Evolutionary conservation across 495 filamentous ascomycete species (phyloP).

Genomic region (Annulohypoxylon maeteangense): DNA sequence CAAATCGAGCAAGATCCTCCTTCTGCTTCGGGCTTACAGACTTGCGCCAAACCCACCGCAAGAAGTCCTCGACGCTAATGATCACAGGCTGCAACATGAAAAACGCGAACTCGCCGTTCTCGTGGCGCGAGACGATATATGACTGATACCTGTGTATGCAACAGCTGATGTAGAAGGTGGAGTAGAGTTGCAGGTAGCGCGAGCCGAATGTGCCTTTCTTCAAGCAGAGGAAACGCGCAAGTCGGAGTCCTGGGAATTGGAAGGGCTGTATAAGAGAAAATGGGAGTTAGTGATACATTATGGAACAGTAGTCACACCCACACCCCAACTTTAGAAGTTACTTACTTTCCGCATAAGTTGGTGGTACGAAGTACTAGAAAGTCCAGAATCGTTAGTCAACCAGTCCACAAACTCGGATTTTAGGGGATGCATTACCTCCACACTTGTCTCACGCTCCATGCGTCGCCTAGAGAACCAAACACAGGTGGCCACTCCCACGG

Average conservation of each 20-base stretch:
- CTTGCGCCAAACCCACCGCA: constrained; percentile 32
- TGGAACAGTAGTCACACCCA: not conserved
- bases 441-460: constrained; percentile 25
- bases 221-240: constrained; percentile 30
- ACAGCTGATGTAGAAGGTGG: constrained; percentile 36
- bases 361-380: constrained; percentile 15
- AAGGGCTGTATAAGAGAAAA: constrained; percentile 23
- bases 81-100: constrained; percentile 42
- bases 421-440: constrained; percentile 15
- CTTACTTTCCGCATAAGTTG: constrained; percentile 24
- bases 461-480: not conserved
- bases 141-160: constrained; percentile 30
- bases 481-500: constrained; percentile 29
- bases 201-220: constrained; percentile 36
- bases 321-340: not conserved
- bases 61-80: constrained; percentile 41
- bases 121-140: constrained; percentile 7
- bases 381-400: not conserved
- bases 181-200: constrained; percentile 40
- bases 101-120: constrained; percentile 29
- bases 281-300: not conserved
- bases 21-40: constrained; percentile 6
- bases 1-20: constrained; percentile 8
- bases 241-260: constrained; percentile 27
- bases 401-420: not conserved